Conservation (phyloP, 768 basidiomycete species). For the Clavulina sp. region DNA sequence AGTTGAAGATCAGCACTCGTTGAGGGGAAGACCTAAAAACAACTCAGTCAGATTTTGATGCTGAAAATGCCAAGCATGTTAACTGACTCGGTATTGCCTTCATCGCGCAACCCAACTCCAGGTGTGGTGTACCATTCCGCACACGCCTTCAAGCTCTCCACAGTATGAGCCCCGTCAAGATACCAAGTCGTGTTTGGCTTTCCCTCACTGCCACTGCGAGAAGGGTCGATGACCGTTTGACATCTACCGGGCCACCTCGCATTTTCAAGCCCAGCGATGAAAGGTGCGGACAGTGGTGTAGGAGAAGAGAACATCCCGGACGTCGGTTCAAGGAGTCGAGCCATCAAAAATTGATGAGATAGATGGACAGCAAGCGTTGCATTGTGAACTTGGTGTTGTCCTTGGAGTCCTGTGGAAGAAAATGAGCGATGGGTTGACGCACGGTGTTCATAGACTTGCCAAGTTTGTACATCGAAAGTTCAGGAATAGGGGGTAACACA, state of each 20-base stretch:
- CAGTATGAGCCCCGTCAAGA: conserved; percentile 90
- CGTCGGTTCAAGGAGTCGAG: conserved; percentile 5
- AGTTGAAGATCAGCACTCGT: conserved; percentile 82
- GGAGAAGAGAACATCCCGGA: conserved; percentile 10
- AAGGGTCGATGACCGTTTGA: conserved; percentile 57
- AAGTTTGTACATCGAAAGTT: conserved; percentile 37
- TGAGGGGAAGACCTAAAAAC: conserved; percentile 6
- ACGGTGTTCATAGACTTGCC: conserved; percentile 25
- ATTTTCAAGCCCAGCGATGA: conserved; percentile 43
- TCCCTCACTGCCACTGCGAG: neutral
- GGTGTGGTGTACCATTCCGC: conserved; percentile 73
- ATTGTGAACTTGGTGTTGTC: conserved; percentile 73
- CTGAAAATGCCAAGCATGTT: neutral
- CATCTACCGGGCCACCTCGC: conserved; percentile 92
- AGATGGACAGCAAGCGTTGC: conserved; percentile 71
- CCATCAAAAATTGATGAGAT: conserved; percentile 41
- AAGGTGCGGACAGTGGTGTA: conserved; percentile 29
- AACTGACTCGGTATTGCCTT: conserved; percentile 6
- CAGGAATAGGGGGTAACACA: conserved; percentile 36
- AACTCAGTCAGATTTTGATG: neutral
- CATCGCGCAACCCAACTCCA: conserved; percentile 27
- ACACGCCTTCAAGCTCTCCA: conserved; percentile 76
- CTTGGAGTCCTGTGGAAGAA: conserved; percentile 48
- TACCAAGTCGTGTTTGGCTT: conserved; percentile 53
- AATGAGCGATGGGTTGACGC: conserved; percentile 10